phyloP scores from a whole-genome alignment of 495 filamentous ascomycete species.

The Pyrenula massariospora region DNA sequence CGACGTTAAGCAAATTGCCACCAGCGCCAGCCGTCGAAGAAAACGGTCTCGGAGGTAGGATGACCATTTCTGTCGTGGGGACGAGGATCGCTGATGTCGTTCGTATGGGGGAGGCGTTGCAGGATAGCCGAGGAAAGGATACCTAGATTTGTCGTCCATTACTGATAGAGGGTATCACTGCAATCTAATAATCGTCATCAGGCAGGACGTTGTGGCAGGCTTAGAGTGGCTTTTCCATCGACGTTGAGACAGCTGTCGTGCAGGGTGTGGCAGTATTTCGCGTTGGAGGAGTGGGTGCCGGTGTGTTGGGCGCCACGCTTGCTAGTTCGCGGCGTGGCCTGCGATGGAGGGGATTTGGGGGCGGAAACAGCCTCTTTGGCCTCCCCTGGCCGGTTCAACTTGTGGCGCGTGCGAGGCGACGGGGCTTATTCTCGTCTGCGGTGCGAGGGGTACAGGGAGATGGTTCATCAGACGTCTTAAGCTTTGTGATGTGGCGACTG shows the following conservation, averaged over 20 bases:
- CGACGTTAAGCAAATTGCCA: neutral
- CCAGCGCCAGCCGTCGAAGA: neutral
- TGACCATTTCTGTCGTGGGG: neutral
- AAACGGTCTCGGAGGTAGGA: neutral
- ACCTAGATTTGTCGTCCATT: neutral
- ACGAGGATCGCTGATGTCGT: neutral
- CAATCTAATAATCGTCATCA: too few relatives aligned
- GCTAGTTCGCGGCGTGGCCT: neutral
- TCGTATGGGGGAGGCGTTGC: neutral
- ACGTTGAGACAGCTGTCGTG: neutral
- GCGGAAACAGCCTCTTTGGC: neutral
- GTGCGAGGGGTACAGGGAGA: too few relatives aligned
- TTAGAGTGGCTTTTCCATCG: neutral
- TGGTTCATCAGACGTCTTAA: too few relatives aligned
- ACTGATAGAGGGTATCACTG: too few relatives aligned
- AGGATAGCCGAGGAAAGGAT: neutral
- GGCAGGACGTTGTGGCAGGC: neutral
- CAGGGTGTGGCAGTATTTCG: neutral
- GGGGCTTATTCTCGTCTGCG: too few relatives aligned
- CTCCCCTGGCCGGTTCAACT: neutral
- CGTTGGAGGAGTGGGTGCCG: neutral
- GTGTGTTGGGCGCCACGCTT: neutral
- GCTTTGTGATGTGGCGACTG: too few relatives aligned
- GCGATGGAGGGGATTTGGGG: too few relatives aligned
- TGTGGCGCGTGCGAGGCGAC: neutral